Percentiles rank a stretch among this genome's conserved stretches.
phyloP scores from a whole-genome alignment of 202 grass and related monocot species.

The Carex sylvatica region DNA sequence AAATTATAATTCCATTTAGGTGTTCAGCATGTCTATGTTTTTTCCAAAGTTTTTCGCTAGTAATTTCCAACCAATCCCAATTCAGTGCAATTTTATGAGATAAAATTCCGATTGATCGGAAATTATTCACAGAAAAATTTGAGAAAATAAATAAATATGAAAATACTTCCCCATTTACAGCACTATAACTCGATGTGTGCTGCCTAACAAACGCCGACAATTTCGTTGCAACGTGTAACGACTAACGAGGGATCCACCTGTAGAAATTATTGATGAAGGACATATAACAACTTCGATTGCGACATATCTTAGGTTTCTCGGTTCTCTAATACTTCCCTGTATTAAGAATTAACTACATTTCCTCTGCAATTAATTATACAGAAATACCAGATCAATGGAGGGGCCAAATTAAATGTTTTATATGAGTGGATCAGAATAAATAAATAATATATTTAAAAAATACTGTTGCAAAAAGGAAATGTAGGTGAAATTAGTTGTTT shows the following conservation, averaged over 20 bases:
- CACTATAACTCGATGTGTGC: neutral
- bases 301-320: neutral
- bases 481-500: neutral
- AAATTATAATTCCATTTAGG: too few species aligned
- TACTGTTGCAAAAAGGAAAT: neutral
- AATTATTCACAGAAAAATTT: too few species aligned
- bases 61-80: too few species aligned
- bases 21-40: too few species aligned
- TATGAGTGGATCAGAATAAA: too few species aligned
- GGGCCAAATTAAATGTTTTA: neutral
- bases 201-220: neutral
- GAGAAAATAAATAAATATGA: too few species aligned
- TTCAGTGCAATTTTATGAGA: too few species aligned
- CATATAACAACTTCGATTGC: neutral
- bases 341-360: neutral
- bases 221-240: neutral
- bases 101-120: too few species aligned
- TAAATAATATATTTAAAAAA: neutral
- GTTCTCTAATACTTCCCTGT: neutral
- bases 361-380: neutral
- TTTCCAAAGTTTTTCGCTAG: too few species aligned
- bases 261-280: neutral
- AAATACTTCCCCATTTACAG: too few species aligned
- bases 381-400: neutral
- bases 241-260: neutral